Percentiles rank a stretch among this genome's conserved stretches.
Evolutionary conservation across 2,329 filamentous ascomycete species (phyloP).

Genomic region (Neofusicoccum sp.): DNA sequence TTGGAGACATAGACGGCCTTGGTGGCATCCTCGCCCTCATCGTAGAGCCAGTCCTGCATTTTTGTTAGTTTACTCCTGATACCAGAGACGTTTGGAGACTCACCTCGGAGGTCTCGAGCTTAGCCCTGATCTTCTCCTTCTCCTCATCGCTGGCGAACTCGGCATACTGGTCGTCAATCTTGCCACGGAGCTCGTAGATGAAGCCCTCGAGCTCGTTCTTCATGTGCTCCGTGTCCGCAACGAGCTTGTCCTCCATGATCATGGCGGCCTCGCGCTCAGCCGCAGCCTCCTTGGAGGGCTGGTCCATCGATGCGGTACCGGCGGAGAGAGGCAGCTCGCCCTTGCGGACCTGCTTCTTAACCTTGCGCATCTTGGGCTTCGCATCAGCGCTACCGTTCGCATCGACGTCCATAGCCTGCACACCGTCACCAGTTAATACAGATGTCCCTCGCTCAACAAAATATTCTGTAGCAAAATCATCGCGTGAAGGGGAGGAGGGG

Average conservation of each 20-base stretch:
- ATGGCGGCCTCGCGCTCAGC: slow-evolving; percentile 83
- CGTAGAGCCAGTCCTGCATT: slow-evolving; percentile 91
- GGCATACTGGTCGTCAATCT: slow-evolving; percentile 87
- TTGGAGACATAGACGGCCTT: slow-evolving; percentile 94
- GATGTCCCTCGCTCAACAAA: no score
- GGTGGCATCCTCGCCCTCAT: slow-evolving; percentile 90
- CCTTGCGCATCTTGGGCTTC: slow-evolving; percentile 82
- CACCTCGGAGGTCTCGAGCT: slow-evolving; percentile 85
- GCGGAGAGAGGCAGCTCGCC: slow-evolving; percentile 86
- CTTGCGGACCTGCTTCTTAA: slow-evolving; percentile 99
- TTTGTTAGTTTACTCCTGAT: neutral
- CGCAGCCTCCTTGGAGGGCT: slow-evolving; percentile 62
- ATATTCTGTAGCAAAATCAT: slow-evolving; percentile 23
- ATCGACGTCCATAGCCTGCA: slow-evolving; percentile 41
- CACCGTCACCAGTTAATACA: neutral
- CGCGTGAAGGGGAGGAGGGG: slow-evolving; percentile 9
- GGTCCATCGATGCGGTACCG: slow-evolving; percentile 77
- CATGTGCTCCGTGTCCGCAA: slow-evolving; percentile 97
- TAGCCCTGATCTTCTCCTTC: slow-evolving; percentile 80
- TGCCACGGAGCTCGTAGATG: slow-evolving; percentile 95
- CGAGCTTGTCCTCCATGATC: slow-evolving; percentile 98
- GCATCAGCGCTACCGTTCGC: slow-evolving; percentile 34
- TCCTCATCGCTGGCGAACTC: slow-evolving; percentile 89
- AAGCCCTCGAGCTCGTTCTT: slow-evolving; percentile 99
- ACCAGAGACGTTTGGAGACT: slow-evolving; percentile 36